A percentile compares a stretch with the other conserved stretches of the same genome.
Conservation (phyloP, 805 yeast genomes). For the Cyberlindnera japonica region DNA sequence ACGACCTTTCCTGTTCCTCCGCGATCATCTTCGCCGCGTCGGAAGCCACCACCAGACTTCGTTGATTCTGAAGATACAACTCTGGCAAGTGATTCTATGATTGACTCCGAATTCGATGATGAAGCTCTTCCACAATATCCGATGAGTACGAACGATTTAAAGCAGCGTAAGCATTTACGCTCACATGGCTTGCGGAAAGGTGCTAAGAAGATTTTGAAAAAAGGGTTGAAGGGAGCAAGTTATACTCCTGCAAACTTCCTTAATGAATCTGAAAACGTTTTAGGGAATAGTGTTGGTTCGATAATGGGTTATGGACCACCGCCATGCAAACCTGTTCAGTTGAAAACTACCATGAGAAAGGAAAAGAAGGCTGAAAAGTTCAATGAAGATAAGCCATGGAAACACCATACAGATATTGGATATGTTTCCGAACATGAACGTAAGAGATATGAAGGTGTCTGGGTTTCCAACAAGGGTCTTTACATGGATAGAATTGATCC, state of each 20-base stretch:
- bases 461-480: constrained; percentile 82
- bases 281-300: not conserved
- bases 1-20: not conserved
- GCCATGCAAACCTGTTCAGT: constrained; percentile 19
- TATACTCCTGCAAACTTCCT: constrained; percentile 9
- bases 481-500: constrained; percentile 40
- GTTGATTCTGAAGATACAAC: not conserved
- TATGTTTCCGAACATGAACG: constrained; percentile 60
- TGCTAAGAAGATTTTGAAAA: constrained; percentile 25
- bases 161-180: constrained; percentile 3
- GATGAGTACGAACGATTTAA: constrained; percentile 5
- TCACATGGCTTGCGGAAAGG: constrained; percentile 21
- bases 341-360: constrained; percentile 27
- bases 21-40: constrained; percentile 22
- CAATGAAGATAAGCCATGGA: constrained; percentile 93
- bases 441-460: constrained; percentile 88
- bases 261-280: constrained; percentile 4
- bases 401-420: constrained; percentile 63
- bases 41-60: constrained; percentile 24
- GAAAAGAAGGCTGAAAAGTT: constrained; percentile 40
- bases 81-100: not conserved
- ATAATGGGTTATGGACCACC: not conserved
- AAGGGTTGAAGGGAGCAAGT: constrained; percentile 19
- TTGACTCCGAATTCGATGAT: constrained; percentile 4
- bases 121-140: constrained; percentile 26